Evolutionary conservation across 148 eudicot species (phyloP), one percentile per base, ranked within the genome.

Genomic region (Diospyros kaki): DNA sequence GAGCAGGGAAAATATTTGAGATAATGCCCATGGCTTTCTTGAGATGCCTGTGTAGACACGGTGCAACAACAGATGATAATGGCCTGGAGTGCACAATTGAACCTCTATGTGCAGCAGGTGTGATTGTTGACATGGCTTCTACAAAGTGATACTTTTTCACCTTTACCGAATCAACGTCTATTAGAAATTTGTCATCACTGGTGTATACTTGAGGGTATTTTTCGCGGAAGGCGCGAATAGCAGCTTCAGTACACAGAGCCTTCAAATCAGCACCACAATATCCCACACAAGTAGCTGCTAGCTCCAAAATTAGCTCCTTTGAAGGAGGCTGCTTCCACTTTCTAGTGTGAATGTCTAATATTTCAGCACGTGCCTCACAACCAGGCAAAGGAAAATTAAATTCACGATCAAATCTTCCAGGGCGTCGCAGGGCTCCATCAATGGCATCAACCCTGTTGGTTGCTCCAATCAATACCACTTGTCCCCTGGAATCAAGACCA

Each of bases 41-140:
- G 72, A 96, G 85, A 74, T 89, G 90, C 81, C 94, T 81, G 64
- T 83, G 93, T 68, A 96, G 81, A 84, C 97, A 96, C 58, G 98
- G 98, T 55, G 86, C 86, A 64, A 96, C 99, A 80, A 88, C 94
- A 73, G 88, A 82, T 54, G 99, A 92, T 76, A 95, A 84, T 56
- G 99, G 99, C 89, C 95, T 87, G n/a, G 99, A 95, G 65, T 92
- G 97, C 67, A 95, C 97, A 77, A 93, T 85, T 60, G 99, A 93
- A 76, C 99, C 99, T 91, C 99, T 89, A 81, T 93, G 99, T 80
- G 99, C 97, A 68, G 99, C 99, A 73, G 99, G 99, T 66, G 99
- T 96, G 64, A 96, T 96, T 73, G 98, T 84, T 50, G 89, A 87
- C 99, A 93, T 96, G 76, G 99, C 98, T 79, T 93, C 99, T 58